Base-by-base conservation (phyloP, 1,284 basidiomycete species). In the Ustilago xerochloae region DNA sequence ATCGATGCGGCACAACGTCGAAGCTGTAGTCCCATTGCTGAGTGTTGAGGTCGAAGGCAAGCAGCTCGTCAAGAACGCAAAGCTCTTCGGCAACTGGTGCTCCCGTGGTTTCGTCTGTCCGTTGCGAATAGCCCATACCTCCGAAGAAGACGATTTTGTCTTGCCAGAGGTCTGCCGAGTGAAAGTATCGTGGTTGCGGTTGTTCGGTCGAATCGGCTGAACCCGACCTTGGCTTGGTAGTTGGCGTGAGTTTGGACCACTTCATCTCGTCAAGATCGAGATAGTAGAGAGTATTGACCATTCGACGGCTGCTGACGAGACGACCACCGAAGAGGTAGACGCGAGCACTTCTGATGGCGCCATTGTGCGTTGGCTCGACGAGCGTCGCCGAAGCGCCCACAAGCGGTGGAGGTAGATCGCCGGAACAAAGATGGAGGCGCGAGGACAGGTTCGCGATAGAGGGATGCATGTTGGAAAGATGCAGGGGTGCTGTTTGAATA, bases 271-370 rank as follows among this genome's bases (percentile, higher is more conserved):
- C 68, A 22, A 82, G 67, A 32, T 81, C 73, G 29, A 82, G 71
- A 18, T 62, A 22, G 54, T 79, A 82, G 39, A 82, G 73, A 36
- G 75, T 70, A 62, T 72, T 76, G 54, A 76, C 70, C 79, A 82
- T 80, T 16, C 75, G 57, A 30, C 79, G 68, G 41, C 75, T 82
- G 41, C 69, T 77, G 60, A 79, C 80, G 26, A 82, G 71, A 18
- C 80, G 75, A 24, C 80, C 80, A 4, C 79, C 80, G 30, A 82
- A 82, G 36, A 82, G 68, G 51, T 81, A 81, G 46, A 80, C 28
- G 28, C 68, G 48, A 2, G 73, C 58, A 24, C 56, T 38, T 20
- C 33, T 51, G 15, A n/a, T 29, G 36, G 38, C 16, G 53, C 28
- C 62, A 50, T 60, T 33, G 12, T 41, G 49, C 3, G 39, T 20